A percentile compares a stretch with the other conserved stretches of the same genome.
phyloP scores from a whole-genome alignment of 805 yeast genomes.

The Suhomyces sp. region DNA sequence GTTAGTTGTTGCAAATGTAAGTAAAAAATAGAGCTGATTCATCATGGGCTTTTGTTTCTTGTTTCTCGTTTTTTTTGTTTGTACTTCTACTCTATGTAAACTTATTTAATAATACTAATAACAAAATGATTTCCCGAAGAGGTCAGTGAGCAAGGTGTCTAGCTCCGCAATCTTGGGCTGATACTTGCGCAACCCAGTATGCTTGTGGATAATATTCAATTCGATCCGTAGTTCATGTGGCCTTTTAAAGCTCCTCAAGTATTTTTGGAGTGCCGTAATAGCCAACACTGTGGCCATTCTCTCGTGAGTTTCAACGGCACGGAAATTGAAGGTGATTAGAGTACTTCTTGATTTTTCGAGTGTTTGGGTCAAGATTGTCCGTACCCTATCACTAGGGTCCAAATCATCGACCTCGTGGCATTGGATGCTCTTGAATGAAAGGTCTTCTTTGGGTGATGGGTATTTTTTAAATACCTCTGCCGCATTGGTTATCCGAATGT shows the following conservation, averaged over 20 bases:
- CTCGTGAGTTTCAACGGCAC: not conserved
- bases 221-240: not conserved
- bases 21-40: not conserved
- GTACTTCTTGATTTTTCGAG: not conserved
- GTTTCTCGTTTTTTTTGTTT: not conserved
- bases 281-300: not conserved
- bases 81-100: not conserved
- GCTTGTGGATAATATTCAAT: not conserved
- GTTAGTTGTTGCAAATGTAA: conserved; percentile 30
- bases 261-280: not conserved
- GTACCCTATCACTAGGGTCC: not conserved
- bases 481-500: not conserved
- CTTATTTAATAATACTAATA: not conserved
- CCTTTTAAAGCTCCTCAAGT: not conserved
- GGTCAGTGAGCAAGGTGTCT: not conserved
- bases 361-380: not conserved
- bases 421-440: not conserved
- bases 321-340: not conserved
- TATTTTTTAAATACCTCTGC: not conserved
- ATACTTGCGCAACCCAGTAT: not conserved
- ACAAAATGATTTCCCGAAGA: not conserved
- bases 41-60: not conserved
- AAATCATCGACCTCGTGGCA: not conserved
- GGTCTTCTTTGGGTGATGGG: not conserved
- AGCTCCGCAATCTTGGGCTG: not conserved